Percentiles rank a stretch among this genome's conserved stretches.
These are phyloP conservation scores for Acanthamoeba rhysodes DNA, from an alignment of 208 protist genomes.

Conservation along the genomic window DNA sequence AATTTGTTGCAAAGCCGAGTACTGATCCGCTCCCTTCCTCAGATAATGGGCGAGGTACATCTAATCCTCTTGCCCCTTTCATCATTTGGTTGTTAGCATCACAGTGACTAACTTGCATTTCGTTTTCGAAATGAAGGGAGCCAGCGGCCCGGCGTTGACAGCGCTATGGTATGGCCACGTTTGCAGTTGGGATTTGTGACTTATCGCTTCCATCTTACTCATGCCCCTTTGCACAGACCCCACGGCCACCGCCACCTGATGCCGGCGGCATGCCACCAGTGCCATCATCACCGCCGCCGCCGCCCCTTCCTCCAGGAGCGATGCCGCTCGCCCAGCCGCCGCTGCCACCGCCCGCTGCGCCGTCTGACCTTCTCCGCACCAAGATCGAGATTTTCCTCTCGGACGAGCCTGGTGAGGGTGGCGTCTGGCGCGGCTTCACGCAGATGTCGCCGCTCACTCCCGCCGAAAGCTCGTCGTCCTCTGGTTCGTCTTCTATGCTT, in stretches of 20 bases:
- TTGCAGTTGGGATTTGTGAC: too few relatives aligned
- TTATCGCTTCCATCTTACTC: neutral
- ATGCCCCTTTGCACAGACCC: neutral
- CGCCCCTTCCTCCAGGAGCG: conserved; percentile 3
- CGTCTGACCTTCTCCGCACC: neutral
- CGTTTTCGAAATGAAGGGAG: too few relatives aligned
- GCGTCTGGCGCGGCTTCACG: conserved; percentile 41
- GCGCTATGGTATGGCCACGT: too few relatives aligned
- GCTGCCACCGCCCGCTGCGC: neutral
- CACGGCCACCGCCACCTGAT: neutral
- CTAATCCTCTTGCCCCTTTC: neutral
- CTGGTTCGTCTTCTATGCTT: conserved; percentile 32
- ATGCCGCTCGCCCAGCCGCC: conserved; percentile 6
- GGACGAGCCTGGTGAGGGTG: neutral
- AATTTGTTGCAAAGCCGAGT: conserved; percentile 24
- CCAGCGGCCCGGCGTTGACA: too few relatives aligned
- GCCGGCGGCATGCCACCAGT: neutral
- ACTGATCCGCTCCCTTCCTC: neutral
- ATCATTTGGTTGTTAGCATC: neutral
- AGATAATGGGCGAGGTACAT: neutral
- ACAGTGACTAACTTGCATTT: too few relatives aligned
- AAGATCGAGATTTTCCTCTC: conserved; percentile 10
- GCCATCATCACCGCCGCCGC: neutral
- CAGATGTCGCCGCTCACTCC: conserved; percentile 41
- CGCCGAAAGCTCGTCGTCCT: conserved; percentile 26